Conservation (phyloP, 768 basidiomycete species). For the Boletus huronensis region DNA sequence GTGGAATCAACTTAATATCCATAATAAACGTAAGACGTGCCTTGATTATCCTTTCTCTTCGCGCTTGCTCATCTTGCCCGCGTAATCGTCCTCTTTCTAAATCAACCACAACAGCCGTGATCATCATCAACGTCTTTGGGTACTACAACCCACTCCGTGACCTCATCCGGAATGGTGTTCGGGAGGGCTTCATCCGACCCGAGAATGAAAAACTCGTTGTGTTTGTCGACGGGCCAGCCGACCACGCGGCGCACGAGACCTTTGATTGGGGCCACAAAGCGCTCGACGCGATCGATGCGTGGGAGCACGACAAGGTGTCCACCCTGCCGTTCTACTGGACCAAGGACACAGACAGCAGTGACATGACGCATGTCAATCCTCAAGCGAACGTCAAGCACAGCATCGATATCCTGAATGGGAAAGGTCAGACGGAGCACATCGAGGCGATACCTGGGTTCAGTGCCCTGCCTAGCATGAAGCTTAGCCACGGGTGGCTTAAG, state of each 20-base stretch:
- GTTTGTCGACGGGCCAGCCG: constrained; percentile 72
- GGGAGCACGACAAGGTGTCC: constrained; percentile 41
- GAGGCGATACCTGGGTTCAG: constrained; percentile 22
- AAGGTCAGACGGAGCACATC: constrained; percentile 17
- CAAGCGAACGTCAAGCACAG: neutral
- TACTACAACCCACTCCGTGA: constrained; percentile 83
- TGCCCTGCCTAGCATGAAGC: constrained; percentile 22
- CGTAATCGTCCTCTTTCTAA: neutral
- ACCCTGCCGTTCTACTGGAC: constrained; percentile 50
- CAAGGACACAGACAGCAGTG: constrained; percentile 35
- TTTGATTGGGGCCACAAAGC: constrained; percentile 81
- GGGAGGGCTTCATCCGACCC: constrained; percentile 71
- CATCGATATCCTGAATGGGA: neutral
- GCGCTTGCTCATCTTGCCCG: neutral
- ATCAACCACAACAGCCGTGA: constrained; percentile 52
- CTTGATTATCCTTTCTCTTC: neutral
- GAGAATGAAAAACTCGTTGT: constrained; percentile 58
- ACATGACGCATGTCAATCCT: constrained; percentile 20
- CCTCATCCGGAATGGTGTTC: constrained; percentile 64
- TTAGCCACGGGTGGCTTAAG: constrained; percentile 30
- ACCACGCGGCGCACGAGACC: constrained; percentile 45
- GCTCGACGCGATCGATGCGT: constrained; percentile 57
- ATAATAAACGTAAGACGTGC: constrained; percentile 65
- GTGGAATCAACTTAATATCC: constrained; percentile 91
- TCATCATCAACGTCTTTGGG: constrained; percentile 79